phyloP scores from a whole-genome alignment of 441 rosid genomes.

The Jatropha podagrica region DNA sequence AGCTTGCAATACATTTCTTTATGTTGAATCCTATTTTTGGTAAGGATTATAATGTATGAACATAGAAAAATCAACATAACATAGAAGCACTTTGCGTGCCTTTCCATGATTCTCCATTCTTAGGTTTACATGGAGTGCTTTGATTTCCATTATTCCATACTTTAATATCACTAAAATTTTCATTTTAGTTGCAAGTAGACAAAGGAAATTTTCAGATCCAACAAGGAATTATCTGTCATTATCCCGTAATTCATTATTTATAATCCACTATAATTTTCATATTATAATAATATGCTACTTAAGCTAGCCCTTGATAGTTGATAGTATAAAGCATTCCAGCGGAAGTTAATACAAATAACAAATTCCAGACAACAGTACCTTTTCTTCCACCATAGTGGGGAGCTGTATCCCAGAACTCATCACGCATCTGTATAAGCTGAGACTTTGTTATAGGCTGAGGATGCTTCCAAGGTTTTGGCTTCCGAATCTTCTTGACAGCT shows the following conservation, averaged over 20 bases:
- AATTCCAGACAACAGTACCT: slow-evolving; percentile 44
- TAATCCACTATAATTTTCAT: not conserved
- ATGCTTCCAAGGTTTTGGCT: slow-evolving; percentile 91
- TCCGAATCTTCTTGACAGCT: slow-evolving; percentile 60
- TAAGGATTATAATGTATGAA: not conserved
- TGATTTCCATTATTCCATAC: not conserved
- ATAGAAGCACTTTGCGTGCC: not conserved
- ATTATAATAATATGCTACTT: slow-evolving; percentile 2
- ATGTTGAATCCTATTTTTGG: not conserved
- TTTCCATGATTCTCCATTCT: not conserved
- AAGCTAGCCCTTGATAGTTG: not conserved
- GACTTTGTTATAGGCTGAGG: slow-evolving; percentile 73
- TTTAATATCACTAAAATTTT: slow-evolving; percentile 2
- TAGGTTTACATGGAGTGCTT: not conserved
- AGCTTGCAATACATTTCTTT: slow-evolving; percentile 4
- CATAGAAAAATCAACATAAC: not conserved
- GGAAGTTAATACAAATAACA: not conserved
- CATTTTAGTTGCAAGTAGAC: not conserved
- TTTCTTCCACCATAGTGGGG: slow-evolving; percentile 91
- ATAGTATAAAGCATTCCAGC: not conserved
- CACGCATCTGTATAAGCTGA: slow-evolving; percentile 74
- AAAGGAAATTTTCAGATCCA: not conserved
- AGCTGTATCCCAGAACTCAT: slow-evolving; percentile 97
- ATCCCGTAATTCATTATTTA: not conserved
- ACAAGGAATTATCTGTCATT: not conserved